Conservation (phyloP, 2,329 filamentous ascomycete species). For the Phialemoniopsis sp. region DNA sequence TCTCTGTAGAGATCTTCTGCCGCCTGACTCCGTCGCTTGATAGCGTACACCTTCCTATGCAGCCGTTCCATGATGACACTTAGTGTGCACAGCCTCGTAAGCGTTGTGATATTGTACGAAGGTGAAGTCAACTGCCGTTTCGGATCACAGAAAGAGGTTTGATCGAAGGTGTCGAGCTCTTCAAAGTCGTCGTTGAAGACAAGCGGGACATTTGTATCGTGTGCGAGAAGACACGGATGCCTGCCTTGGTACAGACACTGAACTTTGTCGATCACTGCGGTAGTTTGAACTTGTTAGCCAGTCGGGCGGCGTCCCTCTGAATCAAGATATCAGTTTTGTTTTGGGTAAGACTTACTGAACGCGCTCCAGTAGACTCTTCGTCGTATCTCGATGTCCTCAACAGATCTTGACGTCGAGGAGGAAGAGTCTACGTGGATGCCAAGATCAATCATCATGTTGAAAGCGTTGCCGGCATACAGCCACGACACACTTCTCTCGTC, state of each 20-base stretch:
- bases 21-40: conserved; percentile 2
- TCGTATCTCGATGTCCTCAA: conserved; percentile 26
- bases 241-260: conserved; percentile 51
- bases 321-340: too few species aligned
- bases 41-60: conserved; percentile 5
- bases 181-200: conserved; percentile 45
- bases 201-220: conserved; percentile 39
- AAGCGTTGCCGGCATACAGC: conserved; percentile 29
- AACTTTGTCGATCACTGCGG: conserved; percentile 39
- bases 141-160: too few species aligned
- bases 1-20: neutral
- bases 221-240: conserved; percentile 40
- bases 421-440: conserved; percentile 13
- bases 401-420: too few species aligned
- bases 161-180: conserved; percentile 30
- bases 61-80: conserved; percentile 7
- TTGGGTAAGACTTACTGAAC: too few species aligned
- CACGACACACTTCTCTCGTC: conserved; percentile 44
- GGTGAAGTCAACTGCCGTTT: too few species aligned
- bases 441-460: conserved; percentile 16
- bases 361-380: conserved; percentile 12
- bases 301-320: too few species aligned
- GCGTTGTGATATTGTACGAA: conserved; percentile 7
- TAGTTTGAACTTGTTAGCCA: too few species aligned
- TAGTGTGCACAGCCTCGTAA: conserved; percentile 7